Evolutionary conservation across 257 asterid genomes (phyloP).

Genomic region (Buddleja alternifolia): DNA sequence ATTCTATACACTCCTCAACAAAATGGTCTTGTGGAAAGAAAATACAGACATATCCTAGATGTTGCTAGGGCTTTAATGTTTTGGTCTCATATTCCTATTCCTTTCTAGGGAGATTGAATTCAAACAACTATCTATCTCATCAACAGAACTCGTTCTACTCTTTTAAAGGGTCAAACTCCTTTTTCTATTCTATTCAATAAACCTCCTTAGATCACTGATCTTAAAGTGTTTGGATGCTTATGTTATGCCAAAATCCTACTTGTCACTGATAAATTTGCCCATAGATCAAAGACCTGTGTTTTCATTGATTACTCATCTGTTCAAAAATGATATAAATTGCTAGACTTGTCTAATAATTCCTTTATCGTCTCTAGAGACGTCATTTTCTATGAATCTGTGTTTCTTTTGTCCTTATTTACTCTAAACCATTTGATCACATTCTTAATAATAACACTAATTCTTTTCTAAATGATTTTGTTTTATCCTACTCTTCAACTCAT

Average conservation of each 20-base stretch:
- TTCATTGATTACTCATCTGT: background rate
- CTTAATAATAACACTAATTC: background rate
- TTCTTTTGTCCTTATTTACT: background rate
- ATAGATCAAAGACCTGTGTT: background rate
- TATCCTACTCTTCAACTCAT: no score
- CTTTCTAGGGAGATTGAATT: background rate
- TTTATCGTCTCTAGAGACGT: background rate
- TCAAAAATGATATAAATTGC: background rate
- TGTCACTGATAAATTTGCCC: background rate
- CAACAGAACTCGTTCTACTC: background rate
- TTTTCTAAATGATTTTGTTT: no score
- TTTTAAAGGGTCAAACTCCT: background rate
- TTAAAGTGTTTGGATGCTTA: conserved; percentile 9
- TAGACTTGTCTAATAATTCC: background rate
- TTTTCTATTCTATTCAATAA: background rate
- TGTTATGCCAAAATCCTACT: background rate
- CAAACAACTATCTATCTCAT: background rate
- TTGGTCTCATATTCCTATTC: background rate
- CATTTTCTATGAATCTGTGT: background rate
- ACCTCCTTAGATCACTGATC: background rate
- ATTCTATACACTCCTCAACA: background rate
- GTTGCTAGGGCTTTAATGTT: background rate
- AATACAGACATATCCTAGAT: background rate
- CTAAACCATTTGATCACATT: background rate
- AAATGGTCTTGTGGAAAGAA: background rate